Conservation (phyloP, 169 alveolate genomes). For the Cryptosporidium sp. region DNA sequence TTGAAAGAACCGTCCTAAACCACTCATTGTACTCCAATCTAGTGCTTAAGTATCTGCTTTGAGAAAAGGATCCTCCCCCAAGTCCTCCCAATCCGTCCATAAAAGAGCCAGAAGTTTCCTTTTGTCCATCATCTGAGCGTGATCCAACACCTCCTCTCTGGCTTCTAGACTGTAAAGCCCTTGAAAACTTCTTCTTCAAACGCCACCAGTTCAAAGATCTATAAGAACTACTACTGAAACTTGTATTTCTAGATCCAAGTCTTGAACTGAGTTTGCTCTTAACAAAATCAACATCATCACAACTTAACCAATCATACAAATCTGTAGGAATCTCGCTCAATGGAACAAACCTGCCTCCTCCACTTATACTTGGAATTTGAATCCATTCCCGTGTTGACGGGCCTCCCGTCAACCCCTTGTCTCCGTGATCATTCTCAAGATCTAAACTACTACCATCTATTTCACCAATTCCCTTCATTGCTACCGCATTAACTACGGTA, state of each 20-base stretch:
- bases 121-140: background rate
- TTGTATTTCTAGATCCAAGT: conserved; percentile 9
- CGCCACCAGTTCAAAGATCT: conserved; percentile 64
- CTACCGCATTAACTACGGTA: conserved; percentile 51
- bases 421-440: background rate
- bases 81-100: conserved; percentile 1
- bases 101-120: conserved; percentile 4
- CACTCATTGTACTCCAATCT: conserved; percentile 70
- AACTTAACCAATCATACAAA: conserved; percentile 57
- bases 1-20: conserved; percentile 57
- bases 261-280: background rate
- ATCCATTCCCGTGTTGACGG: conserved; percentile 63
- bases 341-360: conserved; percentile 59
- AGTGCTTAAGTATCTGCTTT: background rate
- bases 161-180: background rate
- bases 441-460: background rate
- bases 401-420: background rate
- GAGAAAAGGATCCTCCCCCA: background rate
- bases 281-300: conserved; percentile 9
- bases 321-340: conserved; percentile 61
- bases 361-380: conserved; percentile 59
- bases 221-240: background rate
- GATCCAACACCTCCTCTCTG: background rate
- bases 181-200: conserved; percentile 19
- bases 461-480: conserved; percentile 34